Evolutionary conservation across 1,284 basidiomycete species (phyloP).

Genomic region (Microstroma glucosiphilum): DNA sequence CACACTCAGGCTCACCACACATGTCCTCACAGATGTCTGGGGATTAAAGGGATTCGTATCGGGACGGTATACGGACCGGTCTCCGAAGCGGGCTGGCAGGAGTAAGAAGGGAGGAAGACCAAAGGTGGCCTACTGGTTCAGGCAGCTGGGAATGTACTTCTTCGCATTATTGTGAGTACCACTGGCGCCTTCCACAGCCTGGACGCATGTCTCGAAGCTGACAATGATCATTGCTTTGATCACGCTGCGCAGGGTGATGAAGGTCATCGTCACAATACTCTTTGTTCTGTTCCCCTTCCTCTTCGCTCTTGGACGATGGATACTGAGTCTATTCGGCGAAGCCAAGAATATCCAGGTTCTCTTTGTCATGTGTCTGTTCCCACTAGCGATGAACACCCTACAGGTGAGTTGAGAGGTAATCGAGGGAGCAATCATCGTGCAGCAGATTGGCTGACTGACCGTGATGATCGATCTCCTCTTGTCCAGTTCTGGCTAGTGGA

Average conservation of each 20-base stretch:
- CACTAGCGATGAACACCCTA: constrained; percentile 70
- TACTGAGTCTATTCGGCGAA: constrained; percentile 69
- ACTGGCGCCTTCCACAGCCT: background rate
- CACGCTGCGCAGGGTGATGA: constrained; percentile 63
- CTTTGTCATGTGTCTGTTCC: constrained; percentile 80
- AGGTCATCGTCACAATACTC: constrained; percentile 70
- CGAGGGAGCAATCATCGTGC: background rate
- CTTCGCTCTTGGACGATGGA: constrained; percentile 69
- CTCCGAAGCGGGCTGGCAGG: background rate
- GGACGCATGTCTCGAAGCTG: background rate
- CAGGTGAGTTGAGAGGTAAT: constrained; percentile 12
- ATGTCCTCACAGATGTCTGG: constrained; percentile 63
- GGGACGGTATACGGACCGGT: constrained; percentile 69
- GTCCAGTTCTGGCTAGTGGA: constrained; percentile 48
- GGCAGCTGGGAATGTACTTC: constrained; percentile 81
- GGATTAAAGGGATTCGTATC: constrained; percentile 71
- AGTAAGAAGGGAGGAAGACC: constrained; percentile 12
- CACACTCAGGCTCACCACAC: constrained; percentile 65
- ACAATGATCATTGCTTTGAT: constrained; percentile 30
- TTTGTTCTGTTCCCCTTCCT: constrained; percentile 63
- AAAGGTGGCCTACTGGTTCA: constrained; percentile 61
- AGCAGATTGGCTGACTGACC: background rate
- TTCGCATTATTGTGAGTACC: constrained; percentile 57
- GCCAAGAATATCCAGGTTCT: constrained; percentile 53
- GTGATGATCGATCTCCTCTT: background rate